Percentiles rank a stretch among this genome's conserved stretches.
Conservation (phyloP, 2,329 filamentous ascomycete genomes). For the Penicillium sp. region DNA sequence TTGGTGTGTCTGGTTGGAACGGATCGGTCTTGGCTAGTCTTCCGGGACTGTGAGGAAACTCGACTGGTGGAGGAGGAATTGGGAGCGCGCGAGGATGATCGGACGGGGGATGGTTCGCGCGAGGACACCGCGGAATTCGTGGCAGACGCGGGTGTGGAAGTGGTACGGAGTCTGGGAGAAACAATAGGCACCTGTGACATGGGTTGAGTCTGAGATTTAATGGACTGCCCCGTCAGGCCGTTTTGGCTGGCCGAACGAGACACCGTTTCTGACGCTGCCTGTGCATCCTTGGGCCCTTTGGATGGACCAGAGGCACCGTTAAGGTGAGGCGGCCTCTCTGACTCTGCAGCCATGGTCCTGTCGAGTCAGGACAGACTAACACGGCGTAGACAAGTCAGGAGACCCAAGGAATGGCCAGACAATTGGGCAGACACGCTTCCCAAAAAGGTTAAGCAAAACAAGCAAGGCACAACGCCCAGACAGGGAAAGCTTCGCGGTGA, state of each 20-base stretch:
- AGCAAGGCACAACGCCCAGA: constrained; percentile 19
- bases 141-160: constrained; percentile 37
- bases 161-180: constrained; percentile 25
- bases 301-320: constrained; percentile 32
- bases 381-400: constrained; percentile 34
- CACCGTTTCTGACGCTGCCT: constrained; percentile 24
- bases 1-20: constrained; percentile 56
- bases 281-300: constrained; percentile 28
- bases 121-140: constrained; percentile 48
- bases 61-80: constrained; percentile 34
- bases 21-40: constrained; percentile 60
- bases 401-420: constrained; percentile 34
- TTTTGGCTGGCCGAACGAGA: constrained; percentile 30
- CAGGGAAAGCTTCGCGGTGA: constrained; percentile 21
- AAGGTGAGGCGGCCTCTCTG: constrained; percentile 37
- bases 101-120: constrained; percentile 48
- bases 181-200: constrained; percentile 36
- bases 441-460: constrained; percentile 22
- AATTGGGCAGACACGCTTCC: constrained; percentile 26
- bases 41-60: constrained; percentile 56
- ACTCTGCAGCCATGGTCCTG: constrained; percentile 35
- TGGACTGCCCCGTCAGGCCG: constrained; percentile 31
- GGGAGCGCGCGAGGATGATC: constrained; percentile 29
- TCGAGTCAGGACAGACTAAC: constrained; percentile 30
- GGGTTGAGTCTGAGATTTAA: constrained; percentile 28